A percentile compares a stretch with the other conserved stretches of the same genome.
Evolutionary conservation across 2,329 filamentous ascomycete genomes (phyloP).

Genomic region (Fusarium anthophilum): DNA sequence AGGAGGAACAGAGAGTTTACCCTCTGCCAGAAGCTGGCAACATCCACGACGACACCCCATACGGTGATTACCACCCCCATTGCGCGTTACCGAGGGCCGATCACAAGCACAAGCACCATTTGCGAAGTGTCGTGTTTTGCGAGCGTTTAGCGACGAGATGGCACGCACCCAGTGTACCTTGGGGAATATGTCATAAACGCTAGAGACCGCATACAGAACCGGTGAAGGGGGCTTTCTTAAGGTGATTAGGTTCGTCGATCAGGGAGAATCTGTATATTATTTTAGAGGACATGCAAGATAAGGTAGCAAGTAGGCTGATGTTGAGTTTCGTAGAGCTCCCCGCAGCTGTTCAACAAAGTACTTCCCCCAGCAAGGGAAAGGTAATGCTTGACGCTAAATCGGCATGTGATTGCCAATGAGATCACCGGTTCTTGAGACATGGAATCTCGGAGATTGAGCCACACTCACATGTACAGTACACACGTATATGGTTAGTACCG

Average conservation of each 20-base stretch:
- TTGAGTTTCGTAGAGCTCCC: slow-evolving; percentile 37
- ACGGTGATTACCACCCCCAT: slow-evolving; percentile 59
- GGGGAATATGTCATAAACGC: slow-evolving; percentile 32
- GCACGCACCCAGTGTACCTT: slow-evolving; percentile 19
- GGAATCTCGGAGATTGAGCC: slow-evolving; percentile 14
- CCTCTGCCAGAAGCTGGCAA: slow-evolving; percentile 69
- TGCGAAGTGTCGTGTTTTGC: slow-evolving; percentile 14
- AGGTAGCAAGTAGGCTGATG: slow-evolving; percentile 11
- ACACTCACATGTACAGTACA: slow-evolving; percentile 20
- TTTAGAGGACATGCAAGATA: slow-evolving; percentile 26
- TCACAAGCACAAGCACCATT: slow-evolving; percentile 47
- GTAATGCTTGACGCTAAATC: slow-evolving; percentile 29
- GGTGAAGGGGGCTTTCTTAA: neutral
- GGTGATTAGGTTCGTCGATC: neutral
- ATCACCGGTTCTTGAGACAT: slow-evolving; percentile 34
- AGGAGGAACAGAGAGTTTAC: slow-evolving; percentile 52
- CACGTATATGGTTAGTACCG: neutral
- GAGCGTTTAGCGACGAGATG: slow-evolving; percentile 23
- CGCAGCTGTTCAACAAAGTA: slow-evolving; percentile 37
- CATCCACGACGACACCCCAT: slow-evolving; percentile 68
- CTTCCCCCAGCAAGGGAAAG: neutral
- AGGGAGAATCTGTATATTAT: neutral
- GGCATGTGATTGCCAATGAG: slow-evolving; percentile 47
- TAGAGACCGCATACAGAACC: slow-evolving; percentile 22
- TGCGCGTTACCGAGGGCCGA: slow-evolving; percentile 49